These are phyloP conservation scores for Alloteropsis semialata DNA, from an alignment of 176 grass and related monocot species.

Conservation along the genomic window DNA sequence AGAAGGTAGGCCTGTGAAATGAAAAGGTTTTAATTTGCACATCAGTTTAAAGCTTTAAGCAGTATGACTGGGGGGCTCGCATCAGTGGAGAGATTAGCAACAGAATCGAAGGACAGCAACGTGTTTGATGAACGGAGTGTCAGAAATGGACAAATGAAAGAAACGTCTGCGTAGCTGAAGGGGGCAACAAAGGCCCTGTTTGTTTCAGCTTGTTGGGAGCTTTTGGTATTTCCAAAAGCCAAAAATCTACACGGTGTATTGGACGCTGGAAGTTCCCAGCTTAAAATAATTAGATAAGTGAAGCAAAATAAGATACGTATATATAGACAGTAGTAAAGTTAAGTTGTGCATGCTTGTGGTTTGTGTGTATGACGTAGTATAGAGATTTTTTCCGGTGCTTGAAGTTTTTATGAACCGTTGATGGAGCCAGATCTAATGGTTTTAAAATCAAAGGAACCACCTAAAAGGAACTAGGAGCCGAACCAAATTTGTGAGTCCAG, in stretches of 20 bases:
- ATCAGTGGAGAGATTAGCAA: background rate
- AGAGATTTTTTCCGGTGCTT: too few species aligned
- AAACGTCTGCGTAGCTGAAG: background rate
- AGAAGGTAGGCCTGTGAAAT: slow-evolving; percentile 65
- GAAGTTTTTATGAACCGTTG: too few species aligned
- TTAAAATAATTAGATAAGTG: background rate
- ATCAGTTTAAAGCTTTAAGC: background rate
- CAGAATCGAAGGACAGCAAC: background rate
- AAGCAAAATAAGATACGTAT: background rate
- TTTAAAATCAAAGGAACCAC: too few species aligned
- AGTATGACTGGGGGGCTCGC: background rate
- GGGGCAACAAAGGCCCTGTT: slow-evolving; percentile 1
- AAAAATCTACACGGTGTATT: background rate
- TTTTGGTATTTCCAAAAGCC: too few species aligned
- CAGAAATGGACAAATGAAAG: background rate
- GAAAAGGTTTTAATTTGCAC: too few species aligned
- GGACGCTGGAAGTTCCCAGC: background rate
- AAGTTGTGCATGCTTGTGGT: background rate
- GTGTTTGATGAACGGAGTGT: background rate
- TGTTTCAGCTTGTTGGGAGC: too few species aligned
- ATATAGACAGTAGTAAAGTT: background rate
- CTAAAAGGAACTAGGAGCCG: too few species aligned
- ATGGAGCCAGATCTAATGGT: too few species aligned
- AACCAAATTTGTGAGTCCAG: too few species aligned
- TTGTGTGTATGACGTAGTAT: background rate